Evolutionary conservation across 78 protist species (phyloP), one percentile per base, ranked within the genome.

Genomic region (Dictyostelium firmibasis): DNA sequence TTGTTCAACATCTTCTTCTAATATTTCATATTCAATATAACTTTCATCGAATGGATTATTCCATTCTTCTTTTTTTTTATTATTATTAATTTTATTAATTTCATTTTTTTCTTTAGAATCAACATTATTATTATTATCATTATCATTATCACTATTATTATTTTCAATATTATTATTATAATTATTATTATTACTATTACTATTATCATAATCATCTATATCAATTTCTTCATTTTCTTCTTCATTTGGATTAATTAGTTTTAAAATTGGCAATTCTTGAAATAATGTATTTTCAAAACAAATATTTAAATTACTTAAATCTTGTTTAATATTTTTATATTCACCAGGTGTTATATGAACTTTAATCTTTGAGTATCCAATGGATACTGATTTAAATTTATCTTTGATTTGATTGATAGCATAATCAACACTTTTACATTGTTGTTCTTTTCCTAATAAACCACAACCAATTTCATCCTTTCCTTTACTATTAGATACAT

Each of bases 21-120:
- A 53, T 18, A 70, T 78, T 72, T 85, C 91, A 72, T 85, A 38
- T 13, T 72, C 91, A 6, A 43, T 78, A 16, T 84, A 74, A 70
- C 47, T 27, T 18, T 38, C 29, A 64, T 84, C 81, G 23, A 33
- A 18, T 29, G 29, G 31, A 25, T 16, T 47, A 6, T 14, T 31
- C 20, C 31, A 27, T 64, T 60, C 53, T 10, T 83, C 76, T 16
- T 83, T 43, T 36, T 62, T 27, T 2, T 47, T 47, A 9, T 47
- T 18, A 50, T 50, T 50, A 16, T 50, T 50, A 50, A 0, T 50
- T 1, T 50, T 16, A 50, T 50, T 50, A 50, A 11, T 7, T 11
- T 47, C 13, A 23, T 60, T 3, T 11, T 47, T 47, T 11, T 47
- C 13, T 11, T 47, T 6, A 7, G 8, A 2, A 8, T 50, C n/a